Conservation (phyloP, 2,329 filamentous ascomycete species). For the Raffaelea ambrosiae region DNA sequence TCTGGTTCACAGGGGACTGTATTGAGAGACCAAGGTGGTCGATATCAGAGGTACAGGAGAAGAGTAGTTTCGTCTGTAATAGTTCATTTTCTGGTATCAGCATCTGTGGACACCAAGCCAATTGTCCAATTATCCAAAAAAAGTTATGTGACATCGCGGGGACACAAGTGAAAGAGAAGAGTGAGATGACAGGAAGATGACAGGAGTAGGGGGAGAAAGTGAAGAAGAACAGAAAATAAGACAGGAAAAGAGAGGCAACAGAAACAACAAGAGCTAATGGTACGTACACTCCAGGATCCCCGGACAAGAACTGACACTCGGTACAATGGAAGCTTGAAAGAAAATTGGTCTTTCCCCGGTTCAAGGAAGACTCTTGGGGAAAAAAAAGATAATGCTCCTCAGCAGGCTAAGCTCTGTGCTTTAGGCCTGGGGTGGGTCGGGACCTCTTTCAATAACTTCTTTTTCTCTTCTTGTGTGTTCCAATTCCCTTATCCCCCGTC, state of each 20-base stretch:
- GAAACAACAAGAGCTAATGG: slow-evolving; percentile 29
- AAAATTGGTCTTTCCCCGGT: slow-evolving; percentile 13
- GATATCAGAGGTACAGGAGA: slow-evolving; percentile 11
- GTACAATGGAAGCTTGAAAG: slow-evolving; percentile 8
- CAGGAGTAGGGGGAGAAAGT: slow-evolving; percentile 11
- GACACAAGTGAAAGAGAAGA: too few species aligned
- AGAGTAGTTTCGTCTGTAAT: slow-evolving; percentile 12
- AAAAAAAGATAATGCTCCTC: slow-evolving; percentile 6
- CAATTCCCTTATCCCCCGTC: neutral
- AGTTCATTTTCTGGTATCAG: slow-evolving; percentile 13
- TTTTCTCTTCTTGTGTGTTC: neutral
- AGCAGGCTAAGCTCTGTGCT: slow-evolving; percentile 60
- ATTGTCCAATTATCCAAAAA: slow-evolving; percentile 1
- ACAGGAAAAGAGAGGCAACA: slow-evolving; percentile 14
- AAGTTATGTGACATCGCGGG: too few species aligned
- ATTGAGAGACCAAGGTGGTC: neutral
- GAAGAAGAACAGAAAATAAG: slow-evolving; percentile 16
- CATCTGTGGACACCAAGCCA: slow-evolving; percentile 10
- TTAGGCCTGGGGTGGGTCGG: slow-evolving; percentile 28
- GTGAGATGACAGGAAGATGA: slow-evolving; percentile 12
- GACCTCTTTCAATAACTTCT: slow-evolving; percentile 1
- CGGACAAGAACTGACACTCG: slow-evolving; percentile 15
- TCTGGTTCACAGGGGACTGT: neutral
- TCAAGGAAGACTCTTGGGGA: slow-evolving; percentile 24
- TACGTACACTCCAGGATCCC: slow-evolving; percentile 46